Base-by-base conservation (phyloP, 1,139 yeast species). In the Candida mesenterica region DNA sequence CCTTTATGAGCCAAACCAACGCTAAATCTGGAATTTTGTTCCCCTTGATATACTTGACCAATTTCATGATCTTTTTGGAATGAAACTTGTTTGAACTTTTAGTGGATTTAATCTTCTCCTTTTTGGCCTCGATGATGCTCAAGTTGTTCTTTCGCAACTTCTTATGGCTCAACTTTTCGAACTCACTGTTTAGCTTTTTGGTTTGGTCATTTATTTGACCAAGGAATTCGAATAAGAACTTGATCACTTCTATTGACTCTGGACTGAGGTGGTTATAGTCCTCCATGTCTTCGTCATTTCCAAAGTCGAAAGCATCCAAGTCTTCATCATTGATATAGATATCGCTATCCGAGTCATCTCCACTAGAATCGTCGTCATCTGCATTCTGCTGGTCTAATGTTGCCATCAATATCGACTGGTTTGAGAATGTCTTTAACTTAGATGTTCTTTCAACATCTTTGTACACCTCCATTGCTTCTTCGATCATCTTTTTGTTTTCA, bases 381-480 rank as follows among this genome's bases (percentile, higher is more conserved):
- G 48, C 46, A 25, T 58, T 55, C 27, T 44, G 52, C 30, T 45
- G 49, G 37, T 68, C 75, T 43, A 64, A 49, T 9, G 73, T 61
- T 2, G 75, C 72, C 57, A 70, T 55, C 65, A 69, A 57, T 27
- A 70, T 70, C 7, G 72, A 65, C 44, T 70, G 76, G 49, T 70
- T 70, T 3, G 74, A 67, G 41, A 64, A 70, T 3, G 74, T 63
- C 42, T 70, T 70, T 62, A 70, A 62, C 40, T 70, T 70, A 3
- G 70, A 62, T 29, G 61, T 57, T 37, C 70, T 64, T 44, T 70
- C 76, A 28, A 70, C 76, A 24, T 67, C 72, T 42, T 70, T 70
- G 42, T 70, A 70, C 32, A 62, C 62, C 42, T 70, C 76, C 76
- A 70, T 70, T 12, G 75, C 73, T 45, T 70, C 75, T 43, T 71